These are phyloP conservation scores for Magnaporthales sp. DNA, from an alignment of 2,329 filamentous ascomycete genomes.

Conservation along the genomic window DNA sequence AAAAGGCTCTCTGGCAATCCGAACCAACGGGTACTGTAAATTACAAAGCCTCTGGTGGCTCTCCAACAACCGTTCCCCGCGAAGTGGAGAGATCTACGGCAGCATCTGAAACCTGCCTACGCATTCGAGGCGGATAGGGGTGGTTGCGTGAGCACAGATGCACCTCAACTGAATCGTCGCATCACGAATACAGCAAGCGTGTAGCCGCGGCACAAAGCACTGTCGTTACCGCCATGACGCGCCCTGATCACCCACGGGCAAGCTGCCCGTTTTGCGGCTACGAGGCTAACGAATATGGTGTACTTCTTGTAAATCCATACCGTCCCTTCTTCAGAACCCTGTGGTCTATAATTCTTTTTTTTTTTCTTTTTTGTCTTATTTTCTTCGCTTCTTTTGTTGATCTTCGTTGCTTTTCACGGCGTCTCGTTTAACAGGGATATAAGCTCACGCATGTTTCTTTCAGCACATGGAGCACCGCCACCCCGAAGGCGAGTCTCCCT, in stretches of 20 bases:
- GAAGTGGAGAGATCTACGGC: not conserved
- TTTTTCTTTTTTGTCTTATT: not conserved
- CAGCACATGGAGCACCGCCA: conserved; percentile 22
- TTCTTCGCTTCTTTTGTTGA: not conserved
- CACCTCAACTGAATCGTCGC: not conserved
- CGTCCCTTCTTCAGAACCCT: not conserved
- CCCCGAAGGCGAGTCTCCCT: conserved; percentile 7
- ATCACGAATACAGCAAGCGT: not conserved
- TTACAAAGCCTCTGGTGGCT: not conserved
- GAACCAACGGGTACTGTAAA: not conserved
- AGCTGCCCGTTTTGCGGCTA: conserved; percentile 31
- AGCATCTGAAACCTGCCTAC: not conserved
- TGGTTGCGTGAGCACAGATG: not conserved
- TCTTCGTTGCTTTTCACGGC: not conserved
- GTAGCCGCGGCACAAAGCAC: not conserved
- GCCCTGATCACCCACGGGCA: not conserved
- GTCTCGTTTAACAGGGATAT: not conserved
- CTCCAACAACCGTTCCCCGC: not conserved
- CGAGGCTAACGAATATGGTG: conserved; percentile 24
- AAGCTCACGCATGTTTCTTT: conserved; percentile 1
- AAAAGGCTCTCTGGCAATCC: not conserved
- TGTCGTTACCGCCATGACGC: not conserved
- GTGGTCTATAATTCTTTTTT: not conserved
- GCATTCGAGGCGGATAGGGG: not conserved
- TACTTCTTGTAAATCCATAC: conserved; percentile 23